Base-by-base conservation (phyloP, 2,329 filamentous ascomycete genomes). In the Fusarium protoensiforme region DNA sequence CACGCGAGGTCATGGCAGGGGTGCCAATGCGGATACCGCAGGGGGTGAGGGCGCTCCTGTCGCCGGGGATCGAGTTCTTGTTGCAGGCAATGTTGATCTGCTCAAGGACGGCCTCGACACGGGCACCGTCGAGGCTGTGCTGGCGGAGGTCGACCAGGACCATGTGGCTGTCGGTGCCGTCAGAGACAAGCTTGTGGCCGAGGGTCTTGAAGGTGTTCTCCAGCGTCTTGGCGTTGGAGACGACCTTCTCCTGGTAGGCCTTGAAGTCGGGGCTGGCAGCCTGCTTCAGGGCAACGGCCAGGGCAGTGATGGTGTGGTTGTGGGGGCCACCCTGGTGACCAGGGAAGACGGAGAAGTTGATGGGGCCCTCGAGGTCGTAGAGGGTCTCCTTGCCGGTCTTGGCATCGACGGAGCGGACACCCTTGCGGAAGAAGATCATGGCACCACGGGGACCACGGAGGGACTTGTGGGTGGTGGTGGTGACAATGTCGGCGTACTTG, bases 341-440 rank as follows among this genome's bases (percentile, higher is more conserved):
- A 65, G 96, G 96, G 91, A 99, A 99, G 83, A 99, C 96, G 66
- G 96, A 98, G 84, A 97, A 95, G 88, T 99, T 99, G 89, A 99
- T 99, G 65, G 95, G 94, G 78, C 92, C 91, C 88, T 99, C 96
- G 36, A 99, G 91, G 80, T 99, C 95, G 83, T 98, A 99, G 79
- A 95, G 87, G 60, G 89, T 92, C 87, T 96, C 90, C 86, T 98
- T 96, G 80, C 95, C 95, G 70, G 93, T 92, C 90, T 98, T 98
- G 85, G 93, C 87, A 82, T 98, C 94, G 63, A 93, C 93, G 80
- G 93, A 94, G 80, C 96, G 93, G 71, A 98, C 92, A 73, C 96
- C 96, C 88, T 97, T 98, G 85, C 96, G 94, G 92, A 95, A 99
- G 91, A 99, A 99, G 87, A 99, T 99, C 96, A 99, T 99, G 82